These are phyloP conservation scores for Didymellaceae sp. DNA, from an alignment of 2,329 filamentous ascomycete genomes.

Conservation along the genomic window DNA sequence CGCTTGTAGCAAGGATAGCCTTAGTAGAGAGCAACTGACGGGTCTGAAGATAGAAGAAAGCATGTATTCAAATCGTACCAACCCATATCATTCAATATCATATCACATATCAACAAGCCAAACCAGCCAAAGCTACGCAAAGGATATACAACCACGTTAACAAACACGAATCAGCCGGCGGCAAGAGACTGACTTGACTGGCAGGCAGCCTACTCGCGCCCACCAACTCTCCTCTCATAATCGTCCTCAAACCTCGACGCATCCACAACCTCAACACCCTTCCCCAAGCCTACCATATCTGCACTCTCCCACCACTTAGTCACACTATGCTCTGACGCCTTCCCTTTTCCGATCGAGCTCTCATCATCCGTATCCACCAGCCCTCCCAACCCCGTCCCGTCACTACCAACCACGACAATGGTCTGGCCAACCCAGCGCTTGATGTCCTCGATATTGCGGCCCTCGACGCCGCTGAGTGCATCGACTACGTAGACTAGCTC, in stretches of 20 bases:
- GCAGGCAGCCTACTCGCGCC: constrained; percentile 49
- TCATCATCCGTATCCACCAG: constrained; percentile 69
- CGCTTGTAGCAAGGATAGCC: too few relatives aligned
- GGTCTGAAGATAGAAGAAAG: not conserved
- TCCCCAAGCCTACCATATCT: constrained; percentile 82
- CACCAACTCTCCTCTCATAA: constrained; percentile 80
- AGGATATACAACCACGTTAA: constrained; percentile 10
- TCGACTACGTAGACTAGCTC: constrained; percentile 89
- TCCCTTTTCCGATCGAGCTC: constrained; percentile 29
- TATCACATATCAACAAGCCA: constrained; percentile 19
- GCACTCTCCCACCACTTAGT: constrained; percentile 79
- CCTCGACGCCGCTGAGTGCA: constrained; percentile 77
- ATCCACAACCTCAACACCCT: constrained; percentile 88
- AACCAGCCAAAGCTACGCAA: not conserved
- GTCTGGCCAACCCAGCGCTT: constrained; percentile 67
- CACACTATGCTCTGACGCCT: constrained; percentile 35
- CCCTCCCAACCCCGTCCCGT: constrained; percentile 53
- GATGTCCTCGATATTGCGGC: constrained; percentile 73
- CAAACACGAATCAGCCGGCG: too few relatives aligned
- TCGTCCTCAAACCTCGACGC: constrained; percentile 82
- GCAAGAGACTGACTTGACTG: too few relatives aligned
- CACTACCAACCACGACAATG: constrained; percentile 64
- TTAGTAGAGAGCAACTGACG: too few relatives aligned
- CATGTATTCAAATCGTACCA: not conserved
- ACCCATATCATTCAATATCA: not conserved